phyloP scores from a whole-genome alignment of 1,139 yeast species.

The Suhomyces taliae region DNA sequence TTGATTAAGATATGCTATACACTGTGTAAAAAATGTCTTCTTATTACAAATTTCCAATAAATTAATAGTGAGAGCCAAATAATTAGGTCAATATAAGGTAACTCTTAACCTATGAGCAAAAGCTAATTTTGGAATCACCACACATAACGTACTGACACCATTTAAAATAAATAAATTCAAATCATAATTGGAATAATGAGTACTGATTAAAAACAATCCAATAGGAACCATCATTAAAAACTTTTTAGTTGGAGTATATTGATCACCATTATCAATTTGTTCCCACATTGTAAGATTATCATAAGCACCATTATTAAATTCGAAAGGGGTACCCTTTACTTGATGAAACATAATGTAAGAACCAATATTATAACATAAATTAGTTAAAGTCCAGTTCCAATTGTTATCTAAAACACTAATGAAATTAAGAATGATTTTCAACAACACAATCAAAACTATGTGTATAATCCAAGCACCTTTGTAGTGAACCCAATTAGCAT shows the following conservation, averaged over 20 bases:
- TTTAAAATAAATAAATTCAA: constrained; percentile 76
- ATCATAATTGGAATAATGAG: constrained; percentile 89
- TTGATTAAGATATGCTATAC: not conserved
- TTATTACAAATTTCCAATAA: not conserved
- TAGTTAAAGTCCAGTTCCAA: constrained; percentile 92
- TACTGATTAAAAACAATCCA: constrained; percentile 77
- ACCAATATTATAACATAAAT: constrained; percentile 85
- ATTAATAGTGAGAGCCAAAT: not conserved
- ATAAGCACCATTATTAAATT: constrained; percentile 93
- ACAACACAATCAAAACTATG: constrained; percentile 71
- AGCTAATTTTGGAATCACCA: constrained; percentile 90
- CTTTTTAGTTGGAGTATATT: constrained; percentile 94
- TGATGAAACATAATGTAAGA: constrained; percentile 95
- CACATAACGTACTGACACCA: constrained; percentile 73
- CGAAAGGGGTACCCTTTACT: constrained; percentile 96
- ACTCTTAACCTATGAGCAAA: constrained; percentile 75
- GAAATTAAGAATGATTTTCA: constrained; percentile 75
- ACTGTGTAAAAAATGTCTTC: not conserved
- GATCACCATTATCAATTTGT: constrained; percentile 95
- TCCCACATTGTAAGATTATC: constrained; percentile 99
- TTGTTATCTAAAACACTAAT: constrained; percentile 71
- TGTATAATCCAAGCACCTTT: constrained; percentile 97
- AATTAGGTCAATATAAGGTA: constrained; percentile 37
- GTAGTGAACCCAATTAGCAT: constrained; percentile 94
- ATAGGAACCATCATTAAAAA: constrained; percentile 90